Percentiles rank a stretch among this genome's conserved stretches.
phyloP scores from a whole-genome alignment of 345 rosid species.

The Alliaria petiolata region DNA sequence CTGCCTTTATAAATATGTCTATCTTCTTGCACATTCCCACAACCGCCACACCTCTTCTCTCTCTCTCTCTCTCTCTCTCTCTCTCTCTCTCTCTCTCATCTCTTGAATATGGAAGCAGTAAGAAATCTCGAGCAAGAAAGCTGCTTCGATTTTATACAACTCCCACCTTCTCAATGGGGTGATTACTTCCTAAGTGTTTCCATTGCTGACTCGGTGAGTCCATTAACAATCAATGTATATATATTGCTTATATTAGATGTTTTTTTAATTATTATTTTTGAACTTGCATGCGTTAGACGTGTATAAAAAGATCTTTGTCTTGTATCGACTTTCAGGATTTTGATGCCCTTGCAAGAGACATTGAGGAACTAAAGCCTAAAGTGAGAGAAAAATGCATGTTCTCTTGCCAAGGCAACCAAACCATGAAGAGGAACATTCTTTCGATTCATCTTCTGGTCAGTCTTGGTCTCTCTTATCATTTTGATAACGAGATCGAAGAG shows the following conservation, averaged over 20 bases:
- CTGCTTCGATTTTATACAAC: background rate
- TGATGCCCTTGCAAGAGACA: slow-evolving; percentile 10
- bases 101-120: background rate
- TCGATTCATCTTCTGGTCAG: background rate
- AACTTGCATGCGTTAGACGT: too few species aligned
- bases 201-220: background rate
- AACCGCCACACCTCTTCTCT: background rate
- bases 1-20: too few species aligned
- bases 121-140: background rate
- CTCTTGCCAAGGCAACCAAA: background rate
- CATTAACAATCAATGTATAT: too few species aligned
- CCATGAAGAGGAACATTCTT: background rate
- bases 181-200: background rate
- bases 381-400: background rate
- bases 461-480: slow-evolving; percentile 15
- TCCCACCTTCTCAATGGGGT: background rate
- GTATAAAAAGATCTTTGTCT: background rate
- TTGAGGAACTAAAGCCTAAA: slow-evolving; percentile 6
- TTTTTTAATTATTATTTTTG: too few species aligned
- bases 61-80: too few species aligned
- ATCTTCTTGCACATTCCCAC: too few species aligned
- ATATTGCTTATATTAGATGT: background rate
- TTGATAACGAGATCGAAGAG: slow-evolving; percentile 13
- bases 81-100: background rate
- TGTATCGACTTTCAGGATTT: background rate